Conservation (phyloP, 2,329 filamentous ascomycete species). For the Diaporthe caulivora region DNA sequence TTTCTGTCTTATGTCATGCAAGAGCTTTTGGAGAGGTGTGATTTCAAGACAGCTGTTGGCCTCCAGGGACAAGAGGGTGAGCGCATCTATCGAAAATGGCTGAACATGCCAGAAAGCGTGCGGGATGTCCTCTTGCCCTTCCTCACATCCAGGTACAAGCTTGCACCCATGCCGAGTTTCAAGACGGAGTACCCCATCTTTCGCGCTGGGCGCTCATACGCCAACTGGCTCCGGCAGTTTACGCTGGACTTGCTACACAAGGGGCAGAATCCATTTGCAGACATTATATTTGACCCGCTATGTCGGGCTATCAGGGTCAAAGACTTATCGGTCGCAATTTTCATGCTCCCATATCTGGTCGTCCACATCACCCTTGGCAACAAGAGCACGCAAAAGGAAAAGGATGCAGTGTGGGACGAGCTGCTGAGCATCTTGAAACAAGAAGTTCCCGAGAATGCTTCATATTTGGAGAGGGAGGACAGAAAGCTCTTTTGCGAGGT, state of each 20-base stretch:
- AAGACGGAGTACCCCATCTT: constrained; percentile 84
- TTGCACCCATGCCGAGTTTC: constrained; percentile 71
- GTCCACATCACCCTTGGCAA: constrained; percentile 86
- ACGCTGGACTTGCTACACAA: constrained; percentile 86
- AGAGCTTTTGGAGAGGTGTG: constrained; percentile 83
- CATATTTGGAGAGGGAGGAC: constrained; percentile 76
- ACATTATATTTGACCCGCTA: constrained; percentile 84
- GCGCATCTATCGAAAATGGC: constrained; percentile 80
- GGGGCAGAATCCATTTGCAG: constrained; percentile 79
- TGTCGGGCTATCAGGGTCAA: constrained; percentile 86
- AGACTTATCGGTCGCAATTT: constrained; percentile 87
- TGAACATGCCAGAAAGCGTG: constrained; percentile 79
- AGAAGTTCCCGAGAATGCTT: constrained; percentile 61
- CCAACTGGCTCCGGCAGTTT: constrained; percentile 84
- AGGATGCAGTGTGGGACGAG: constrained; percentile 77
- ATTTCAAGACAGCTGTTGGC: constrained; percentile 71
- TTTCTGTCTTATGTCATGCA: constrained; percentile 97
- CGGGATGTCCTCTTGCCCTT: constrained; percentile 91
- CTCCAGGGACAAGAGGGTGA: constrained; percentile 63
- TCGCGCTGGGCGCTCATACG: constrained; percentile 74
- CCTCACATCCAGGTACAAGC: constrained; percentile 83
- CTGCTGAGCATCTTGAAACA: constrained; percentile 80
- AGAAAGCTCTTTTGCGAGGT: constrained; percentile 90
- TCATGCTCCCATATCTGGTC: constrained; percentile 88
- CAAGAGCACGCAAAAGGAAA: constrained; percentile 69